Evolutionary conservation across 1,284 basidiomycete species (phyloP).

Genomic region (Athelia psychrophila): DNA sequence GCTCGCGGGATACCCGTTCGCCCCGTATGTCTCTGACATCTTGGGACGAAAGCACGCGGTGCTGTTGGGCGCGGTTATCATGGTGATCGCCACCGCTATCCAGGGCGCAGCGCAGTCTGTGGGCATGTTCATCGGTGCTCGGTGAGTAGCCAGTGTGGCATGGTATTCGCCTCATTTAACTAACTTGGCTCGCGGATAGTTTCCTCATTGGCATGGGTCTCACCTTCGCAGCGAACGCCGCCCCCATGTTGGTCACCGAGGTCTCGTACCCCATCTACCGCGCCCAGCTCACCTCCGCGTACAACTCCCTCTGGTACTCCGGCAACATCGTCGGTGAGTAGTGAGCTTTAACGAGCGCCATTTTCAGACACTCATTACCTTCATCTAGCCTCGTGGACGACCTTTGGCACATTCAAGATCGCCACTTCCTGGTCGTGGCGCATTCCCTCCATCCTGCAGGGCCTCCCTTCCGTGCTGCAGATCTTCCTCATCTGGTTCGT

Average conservation of each 20-base stretch:
- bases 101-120: conserved; percentile 72
- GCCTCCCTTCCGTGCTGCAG: conserved; percentile 59
- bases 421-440: conserved; percentile 71
- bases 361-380: conserved; percentile 2
- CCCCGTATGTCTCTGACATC: conserved; percentile 68
- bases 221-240: conserved; percentile 69
- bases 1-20: conserved; percentile 64
- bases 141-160: conserved; percentile 45
- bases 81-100: conserved; percentile 63
- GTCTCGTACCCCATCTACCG: conserved; percentile 77
- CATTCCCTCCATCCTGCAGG: conserved; percentile 68
- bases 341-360: not conserved
- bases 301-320: conserved; percentile 81
- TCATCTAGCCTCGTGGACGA: conserved; percentile 62
- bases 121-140: conserved; percentile 80
- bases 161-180: not conserved
- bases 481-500: conserved; percentile 55
- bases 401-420: conserved; percentile 72
- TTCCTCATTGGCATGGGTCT: conserved; percentile 81
- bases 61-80: conserved; percentile 60
- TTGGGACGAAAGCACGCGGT: conserved; percentile 63
- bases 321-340: conserved; percentile 65
- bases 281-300: conserved; percentile 65
- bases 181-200: too few species aligned
- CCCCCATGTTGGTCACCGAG: conserved; percentile 67